These are phyloP conservation scores for Capronia epimyces DNA, from an alignment of 2,329 filamentous ascomycete genomes.

Conservation along the genomic window DNA sequence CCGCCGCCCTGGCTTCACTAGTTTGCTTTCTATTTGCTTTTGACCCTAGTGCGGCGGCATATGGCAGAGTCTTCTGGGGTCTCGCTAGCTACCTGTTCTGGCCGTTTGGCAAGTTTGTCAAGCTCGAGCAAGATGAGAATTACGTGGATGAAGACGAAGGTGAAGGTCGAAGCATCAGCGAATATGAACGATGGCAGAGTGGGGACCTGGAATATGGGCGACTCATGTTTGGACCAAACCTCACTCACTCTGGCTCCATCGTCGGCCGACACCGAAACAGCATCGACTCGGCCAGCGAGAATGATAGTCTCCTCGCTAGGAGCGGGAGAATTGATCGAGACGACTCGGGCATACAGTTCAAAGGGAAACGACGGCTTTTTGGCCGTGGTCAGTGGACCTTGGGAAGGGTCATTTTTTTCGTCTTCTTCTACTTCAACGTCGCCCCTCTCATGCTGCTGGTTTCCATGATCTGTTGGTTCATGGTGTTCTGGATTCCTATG, in stretches of 20 bases:
- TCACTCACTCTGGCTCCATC: conserved; percentile 61
- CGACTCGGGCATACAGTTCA: conserved; percentile 35
- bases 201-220: conserved; percentile 93
- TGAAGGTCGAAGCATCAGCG: conserved; percentile 92
- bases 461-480: conserved; percentile 85
- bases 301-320: conserved; percentile 77
- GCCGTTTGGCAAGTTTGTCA: conserved; percentile 93
- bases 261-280: conserved; percentile 82
- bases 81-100: conserved; percentile 85
- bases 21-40: conserved; percentile 76
- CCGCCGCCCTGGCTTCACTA: conserved; percentile 67
- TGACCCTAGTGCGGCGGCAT: conserved; percentile 72
- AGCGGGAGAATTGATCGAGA: conserved; percentile 50
- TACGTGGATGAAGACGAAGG: conserved; percentile 93
- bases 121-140: conserved; percentile 85
- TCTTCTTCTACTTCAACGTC: conserved; percentile 91
- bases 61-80: conserved; percentile 78
- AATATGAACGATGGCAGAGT: conserved; percentile 98
- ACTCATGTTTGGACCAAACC: conserved; percentile 83
- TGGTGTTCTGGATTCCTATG: conserved; percentile 98
- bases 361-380: conserved; percentile 78
- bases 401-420: conserved; percentile 89
- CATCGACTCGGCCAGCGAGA: conserved; percentile 82
- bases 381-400: conserved; percentile 94
- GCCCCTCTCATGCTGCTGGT: conserved; percentile 80